Evolutionary conservation across 2,329 filamentous ascomycete genomes (phyloP).

Genomic region (Furcasterigmium sp.): DNA sequence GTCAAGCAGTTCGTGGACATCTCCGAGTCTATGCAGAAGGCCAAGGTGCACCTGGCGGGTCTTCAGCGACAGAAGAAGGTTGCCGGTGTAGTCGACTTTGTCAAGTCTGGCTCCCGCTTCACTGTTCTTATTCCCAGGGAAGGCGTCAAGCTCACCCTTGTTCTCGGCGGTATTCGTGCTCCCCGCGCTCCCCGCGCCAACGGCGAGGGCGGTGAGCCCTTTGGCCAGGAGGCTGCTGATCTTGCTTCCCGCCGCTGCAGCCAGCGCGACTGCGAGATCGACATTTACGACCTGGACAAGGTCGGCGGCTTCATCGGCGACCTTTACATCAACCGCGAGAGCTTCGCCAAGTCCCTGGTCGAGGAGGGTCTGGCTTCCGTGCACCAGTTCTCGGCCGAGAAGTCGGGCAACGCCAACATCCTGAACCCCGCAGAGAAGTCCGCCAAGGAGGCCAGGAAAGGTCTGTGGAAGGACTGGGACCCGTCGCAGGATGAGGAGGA

Average conservation of each 20-base stretch:
- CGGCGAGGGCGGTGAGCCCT: conserved; percentile 79
- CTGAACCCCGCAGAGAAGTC: conserved; percentile 81
- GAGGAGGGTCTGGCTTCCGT: conserved; percentile 93
- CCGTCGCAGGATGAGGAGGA: conserved; percentile 74
- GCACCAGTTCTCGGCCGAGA: conserved; percentile 92
- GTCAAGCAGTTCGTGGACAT: conserved; percentile 80
- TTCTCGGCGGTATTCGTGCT: conserved; percentile 87
- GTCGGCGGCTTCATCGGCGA: conserved; percentile 95
- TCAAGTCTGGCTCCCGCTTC: conserved; percentile 94
- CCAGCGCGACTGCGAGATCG: conserved; percentile 94
- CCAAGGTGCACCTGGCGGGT: conserved; percentile 85
- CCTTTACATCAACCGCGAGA: conserved; percentile 89
- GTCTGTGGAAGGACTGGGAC: conserved; percentile 91
- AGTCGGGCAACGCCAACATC: conserved; percentile 83
- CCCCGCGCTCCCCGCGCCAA: conserved; percentile 77
- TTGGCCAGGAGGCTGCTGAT: conserved; percentile 90
- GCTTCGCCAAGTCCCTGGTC: conserved; percentile 86
- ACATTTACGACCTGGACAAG: conserved; percentile 93
- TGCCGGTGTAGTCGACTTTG: conserved; percentile 91
- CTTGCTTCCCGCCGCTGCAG: conserved; percentile 83
- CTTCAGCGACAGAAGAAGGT: conserved; percentile 89
- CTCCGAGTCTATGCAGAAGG: conserved; percentile 89
- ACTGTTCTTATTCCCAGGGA: conserved; percentile 88
- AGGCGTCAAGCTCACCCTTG: conserved; percentile 84
- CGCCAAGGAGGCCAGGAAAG: conserved; percentile 84